Conservation (phyloP, 495 filamentous ascomycete species). For the Hypoxylon intermedium region DNA sequence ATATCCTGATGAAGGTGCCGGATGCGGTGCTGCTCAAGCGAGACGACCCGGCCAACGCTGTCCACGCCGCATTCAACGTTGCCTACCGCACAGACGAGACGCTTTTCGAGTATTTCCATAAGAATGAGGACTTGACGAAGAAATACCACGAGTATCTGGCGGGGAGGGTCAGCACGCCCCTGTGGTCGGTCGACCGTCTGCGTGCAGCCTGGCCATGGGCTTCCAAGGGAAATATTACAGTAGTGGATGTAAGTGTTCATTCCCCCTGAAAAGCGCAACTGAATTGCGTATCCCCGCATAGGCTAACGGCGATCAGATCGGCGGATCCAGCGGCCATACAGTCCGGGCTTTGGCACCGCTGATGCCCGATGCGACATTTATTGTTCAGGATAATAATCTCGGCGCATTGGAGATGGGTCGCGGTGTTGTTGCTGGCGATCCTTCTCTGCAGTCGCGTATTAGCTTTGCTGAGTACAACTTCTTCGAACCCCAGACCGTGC, state of each 20-base stretch:
- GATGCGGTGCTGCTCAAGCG: conserved; percentile 36
- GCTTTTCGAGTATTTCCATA: conserved; percentile 34
- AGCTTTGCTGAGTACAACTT: conserved; percentile 46
- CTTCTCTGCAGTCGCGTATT: conserved; percentile 31
- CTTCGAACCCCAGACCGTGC: conserved; percentile 46
- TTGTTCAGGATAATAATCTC: conserved; percentile 47
- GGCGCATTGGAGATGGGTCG: conserved; percentile 36
- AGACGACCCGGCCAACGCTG: conserved; percentile 33
- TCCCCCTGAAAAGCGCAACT: background rate
- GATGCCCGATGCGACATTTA: conserved; percentile 45
- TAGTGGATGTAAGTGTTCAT: conserved; percentile 33
- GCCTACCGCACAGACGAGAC: conserved; percentile 42
- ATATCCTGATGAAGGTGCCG: conserved; percentile 25
- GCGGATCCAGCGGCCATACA: conserved; percentile 55
- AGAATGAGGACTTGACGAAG: conserved; percentile 11
- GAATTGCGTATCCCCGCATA: no score
- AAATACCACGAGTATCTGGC: conserved; percentile 38
- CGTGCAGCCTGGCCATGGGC: conserved; percentile 26
- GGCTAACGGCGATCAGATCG: conserved; percentile 37
- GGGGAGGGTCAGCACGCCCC: conserved; percentile 27
- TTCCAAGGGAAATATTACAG: conserved; percentile 17
- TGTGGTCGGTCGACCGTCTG: conserved; percentile 38
- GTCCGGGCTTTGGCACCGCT: conserved; percentile 43
- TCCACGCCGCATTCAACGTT: conserved; percentile 42
- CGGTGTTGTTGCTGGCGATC: conserved; percentile 21